phyloP scores from a whole-genome alignment of 345 rosid species.

The Boechera stricta region DNA sequence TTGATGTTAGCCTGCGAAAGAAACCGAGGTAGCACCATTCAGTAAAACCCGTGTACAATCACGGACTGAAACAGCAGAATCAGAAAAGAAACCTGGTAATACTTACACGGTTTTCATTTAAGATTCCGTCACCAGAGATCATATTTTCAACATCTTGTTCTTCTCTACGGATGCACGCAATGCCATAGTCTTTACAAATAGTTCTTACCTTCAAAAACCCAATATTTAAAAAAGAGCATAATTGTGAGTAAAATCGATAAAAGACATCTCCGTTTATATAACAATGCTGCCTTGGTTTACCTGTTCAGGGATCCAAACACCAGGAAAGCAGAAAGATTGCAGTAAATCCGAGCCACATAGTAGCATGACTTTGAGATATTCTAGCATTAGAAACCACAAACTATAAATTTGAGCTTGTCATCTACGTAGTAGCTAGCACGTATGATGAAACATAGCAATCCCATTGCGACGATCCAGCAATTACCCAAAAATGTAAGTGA shows the following conservation, averaged over 20 bases:
- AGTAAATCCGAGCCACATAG: slow-evolving; percentile 94
- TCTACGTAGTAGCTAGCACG: not conserved
- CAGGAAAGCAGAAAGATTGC: slow-evolving; percentile 74
- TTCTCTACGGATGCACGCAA: slow-evolving; percentile 86
- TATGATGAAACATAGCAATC: not conserved
- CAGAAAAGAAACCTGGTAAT: not conserved
- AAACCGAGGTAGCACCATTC: not conserved
- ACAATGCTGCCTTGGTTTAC: slow-evolving; percentile 39
- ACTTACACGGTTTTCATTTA: slow-evolving; percentile 60
- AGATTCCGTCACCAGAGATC: slow-evolving; percentile 54
- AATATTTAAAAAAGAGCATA: not conserved
- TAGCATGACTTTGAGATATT: slow-evolving; percentile 75
- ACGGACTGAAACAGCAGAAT: no score
- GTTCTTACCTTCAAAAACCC: slow-evolving; percentile 55
- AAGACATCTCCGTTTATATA: slow-evolving; percentile 8
- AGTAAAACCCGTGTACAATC: not conserved
- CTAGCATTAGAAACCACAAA: slow-evolving; percentile 48
- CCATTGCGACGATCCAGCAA: not conserved
- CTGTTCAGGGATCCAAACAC: slow-evolving; percentile 89
- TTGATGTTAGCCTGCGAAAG: slow-evolving; percentile 64
- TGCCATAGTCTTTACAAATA: slow-evolving; percentile 78
- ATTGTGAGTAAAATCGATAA: slow-evolving; percentile 7
- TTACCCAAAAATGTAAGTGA: not conserved
- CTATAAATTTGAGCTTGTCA: slow-evolving; percentile 15
- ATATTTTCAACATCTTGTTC: slow-evolving; percentile 73